These are phyloP conservation scores for Colletotrichum plurivorum DNA, from an alignment of 2,329 filamentous ascomycete genomes.

Conservation along the genomic window DNA sequence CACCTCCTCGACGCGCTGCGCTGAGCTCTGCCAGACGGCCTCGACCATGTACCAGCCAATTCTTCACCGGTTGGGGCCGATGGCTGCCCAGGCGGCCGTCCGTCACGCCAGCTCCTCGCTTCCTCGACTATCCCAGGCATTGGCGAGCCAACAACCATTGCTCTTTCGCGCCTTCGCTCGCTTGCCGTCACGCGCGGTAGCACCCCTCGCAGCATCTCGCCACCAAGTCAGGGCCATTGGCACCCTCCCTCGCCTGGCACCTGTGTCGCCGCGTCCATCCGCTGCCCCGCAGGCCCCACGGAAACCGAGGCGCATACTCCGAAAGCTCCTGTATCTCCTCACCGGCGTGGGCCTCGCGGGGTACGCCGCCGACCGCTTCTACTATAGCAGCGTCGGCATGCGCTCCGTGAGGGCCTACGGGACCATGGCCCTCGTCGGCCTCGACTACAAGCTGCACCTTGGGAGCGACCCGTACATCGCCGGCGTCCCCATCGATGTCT, in stretches of 20 bases:
- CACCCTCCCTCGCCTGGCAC: neutral
- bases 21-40: neutral
- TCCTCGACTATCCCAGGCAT: neutral
- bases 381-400: slow-evolving; percentile 42
- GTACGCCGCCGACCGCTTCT: slow-evolving; percentile 13
- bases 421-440: slow-evolving; percentile 57
- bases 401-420: slow-evolving; percentile 29
- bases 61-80: slow-evolving; percentile 16
- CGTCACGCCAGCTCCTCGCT: neutral
- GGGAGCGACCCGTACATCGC: slow-evolving; percentile 58
- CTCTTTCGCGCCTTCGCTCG: neutral
- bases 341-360: neutral
- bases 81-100: neutral
- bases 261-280: neutral
- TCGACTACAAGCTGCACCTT: slow-evolving; percentile 82
- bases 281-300: too few relatives aligned
- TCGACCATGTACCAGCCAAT: slow-evolving; percentile 25
- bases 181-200: neutral
- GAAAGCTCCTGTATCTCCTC: slow-evolving; percentile 16
- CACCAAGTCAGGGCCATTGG: slow-evolving; percentile 4
- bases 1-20: neutral
- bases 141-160: neutral
- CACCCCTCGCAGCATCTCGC: neutral
- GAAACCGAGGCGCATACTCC: slow-evolving; percentile 14
- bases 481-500: slow-evolving; percentile 49